Base-by-base conservation (phyloP, 1,284 basidiomycete genomes). In the Vanrija humicola region DNA sequence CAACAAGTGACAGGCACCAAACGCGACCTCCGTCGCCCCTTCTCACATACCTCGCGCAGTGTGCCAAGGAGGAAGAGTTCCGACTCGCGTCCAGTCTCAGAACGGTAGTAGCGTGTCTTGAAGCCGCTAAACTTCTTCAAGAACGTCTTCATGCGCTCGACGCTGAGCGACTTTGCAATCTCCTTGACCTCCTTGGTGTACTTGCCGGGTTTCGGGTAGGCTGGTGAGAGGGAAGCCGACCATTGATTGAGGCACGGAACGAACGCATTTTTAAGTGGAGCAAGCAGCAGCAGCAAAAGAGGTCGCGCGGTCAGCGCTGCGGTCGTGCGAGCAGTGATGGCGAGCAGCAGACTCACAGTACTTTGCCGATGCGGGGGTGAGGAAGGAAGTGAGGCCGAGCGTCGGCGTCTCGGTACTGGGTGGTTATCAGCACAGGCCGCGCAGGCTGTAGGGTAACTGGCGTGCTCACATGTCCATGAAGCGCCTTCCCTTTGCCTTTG, bases 381-480 rank as follows among this genome's bases (percentile, higher is more conserved):
- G 59, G 59, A 70, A 71, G 52, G 62, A 65, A 16, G 70, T 64
- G 61, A 76, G 65, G 10, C 75, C 78, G 26, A 78, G 66, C n/a
- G 77, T 79, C n/a, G 77, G 82, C 23, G 87, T 82, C 48, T 92
- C 88, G 47, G 90, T 91, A 48, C 89, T 92, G 68, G 21, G 9
- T 49, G 48, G 53, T 42, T 54, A 34, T 34, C 34, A 34, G 34
- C 34, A 34, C 34, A 15, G 34, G 9, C 34, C 34, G 34, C 34
- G 25, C 40, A 15, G 14, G 29, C 14, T 23, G 21, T n/a, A 5
- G 46, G 18, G 16, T 15, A 21, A 28, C 28, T 28, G 28, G 28
- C 18, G 28, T 21, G 65, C 79, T 75, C 74, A 93, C 90, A 94
- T 83, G 74, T 94, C 91, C 78, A 93, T 88, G 81, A 92, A 93